These are phyloP conservation scores for Dictyostelium capitatum DNA, from an alignment of 78 protist species.

Conservation along the genomic window DNA sequence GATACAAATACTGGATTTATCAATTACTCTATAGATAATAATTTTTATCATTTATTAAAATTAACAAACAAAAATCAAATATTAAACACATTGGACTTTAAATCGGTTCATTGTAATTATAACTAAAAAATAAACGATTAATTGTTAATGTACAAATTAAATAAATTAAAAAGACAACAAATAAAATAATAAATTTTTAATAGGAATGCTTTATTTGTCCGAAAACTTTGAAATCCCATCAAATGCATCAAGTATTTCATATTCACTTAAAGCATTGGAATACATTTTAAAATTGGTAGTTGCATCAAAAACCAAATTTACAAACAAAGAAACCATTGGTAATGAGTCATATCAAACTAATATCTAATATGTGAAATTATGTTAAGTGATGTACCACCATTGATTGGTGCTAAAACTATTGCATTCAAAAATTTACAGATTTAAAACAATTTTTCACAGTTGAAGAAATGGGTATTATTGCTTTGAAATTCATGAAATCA, in stretches of 20 bases:
- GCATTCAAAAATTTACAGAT: slow-evolving; percentile 72
- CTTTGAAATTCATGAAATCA: slow-evolving; percentile 63
- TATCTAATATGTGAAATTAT: slow-evolving; percentile 68
- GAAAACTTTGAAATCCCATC: slow-evolving; percentile 72
- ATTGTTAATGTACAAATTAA: too few relatives aligned
- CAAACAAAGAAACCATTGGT: slow-evolving; percentile 34
- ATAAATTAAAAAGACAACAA: too few relatives aligned
- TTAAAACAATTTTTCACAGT: slow-evolving; percentile 57
- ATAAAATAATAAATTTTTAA: too few relatives aligned
- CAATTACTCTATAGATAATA: too few relatives aligned
- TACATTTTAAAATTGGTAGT: slow-evolving; percentile 74
- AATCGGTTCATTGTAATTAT: too few relatives aligned
- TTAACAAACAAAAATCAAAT: neutral
- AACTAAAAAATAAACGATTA: too few relatives aligned
- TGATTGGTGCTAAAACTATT: slow-evolving; percentile 77
- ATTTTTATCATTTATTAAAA: neutral
- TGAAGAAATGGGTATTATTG: slow-evolving; percentile 73
- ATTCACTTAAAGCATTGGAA: slow-evolving; percentile 66
- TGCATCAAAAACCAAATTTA: slow-evolving; percentile 40
- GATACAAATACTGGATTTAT: too few relatives aligned
- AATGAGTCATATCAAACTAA: slow-evolving; percentile 48
- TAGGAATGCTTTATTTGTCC: too few relatives aligned
- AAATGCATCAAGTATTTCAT: slow-evolving; percentile 51
- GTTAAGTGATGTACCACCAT: slow-evolving; percentile 43
- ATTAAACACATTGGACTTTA: neutral